These are phyloP conservation scores for Daldinia sp. DNA, from an alignment of 2,329 filamentous ascomycete species.

Conservation along the genomic window DNA sequence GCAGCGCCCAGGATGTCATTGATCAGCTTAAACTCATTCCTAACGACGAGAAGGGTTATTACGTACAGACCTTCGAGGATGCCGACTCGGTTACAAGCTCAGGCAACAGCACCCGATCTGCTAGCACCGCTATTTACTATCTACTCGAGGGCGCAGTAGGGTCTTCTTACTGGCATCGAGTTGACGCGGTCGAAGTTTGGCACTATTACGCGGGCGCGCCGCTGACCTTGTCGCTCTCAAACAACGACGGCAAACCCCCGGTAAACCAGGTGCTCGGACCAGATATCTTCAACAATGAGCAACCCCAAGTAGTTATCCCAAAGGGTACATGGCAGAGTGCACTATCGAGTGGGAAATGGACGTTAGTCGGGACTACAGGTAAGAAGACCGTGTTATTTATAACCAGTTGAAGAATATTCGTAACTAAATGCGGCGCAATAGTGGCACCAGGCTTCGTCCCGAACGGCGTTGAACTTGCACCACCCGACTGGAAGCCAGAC, in stretches of 20 bases:
- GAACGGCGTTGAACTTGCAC: slow-evolving; percentile 39
- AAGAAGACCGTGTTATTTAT: slow-evolving; percentile 12
- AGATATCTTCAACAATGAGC: slow-evolving; percentile 53
- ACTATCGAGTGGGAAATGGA: slow-evolving; percentile 56
- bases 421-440: slow-evolving; percentile 15
- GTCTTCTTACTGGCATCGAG: slow-evolving; percentile 59
- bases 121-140: slow-evolving; percentile 63
- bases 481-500: slow-evolving; percentile 40
- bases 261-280: slow-evolving; percentile 51
- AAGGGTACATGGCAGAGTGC: slow-evolving; percentile 57
- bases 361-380: slow-evolving; percentile 54
- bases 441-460: slow-evolving; percentile 43
- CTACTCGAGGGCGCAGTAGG: slow-evolving; percentile 51
- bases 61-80: slow-evolving; percentile 57
- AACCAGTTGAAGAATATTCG: neutral
- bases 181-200: slow-evolving; percentile 61
- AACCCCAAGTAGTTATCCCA: slow-evolving; percentile 54
- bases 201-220: slow-evolving; percentile 64
- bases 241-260: slow-evolving; percentile 52
- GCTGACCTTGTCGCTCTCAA: slow-evolving; percentile 54
- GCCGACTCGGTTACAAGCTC: slow-evolving; percentile 24
- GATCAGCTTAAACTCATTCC: slow-evolving; percentile 53
- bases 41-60: slow-evolving; percentile 61
- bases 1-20: slow-evolving; percentile 55
- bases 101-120: slow-evolving; percentile 49